These are phyloP conservation scores for Colletotrichum camelliae DNA, from an alignment of 2,329 filamentous ascomycete species.

Conservation along the genomic window DNA sequence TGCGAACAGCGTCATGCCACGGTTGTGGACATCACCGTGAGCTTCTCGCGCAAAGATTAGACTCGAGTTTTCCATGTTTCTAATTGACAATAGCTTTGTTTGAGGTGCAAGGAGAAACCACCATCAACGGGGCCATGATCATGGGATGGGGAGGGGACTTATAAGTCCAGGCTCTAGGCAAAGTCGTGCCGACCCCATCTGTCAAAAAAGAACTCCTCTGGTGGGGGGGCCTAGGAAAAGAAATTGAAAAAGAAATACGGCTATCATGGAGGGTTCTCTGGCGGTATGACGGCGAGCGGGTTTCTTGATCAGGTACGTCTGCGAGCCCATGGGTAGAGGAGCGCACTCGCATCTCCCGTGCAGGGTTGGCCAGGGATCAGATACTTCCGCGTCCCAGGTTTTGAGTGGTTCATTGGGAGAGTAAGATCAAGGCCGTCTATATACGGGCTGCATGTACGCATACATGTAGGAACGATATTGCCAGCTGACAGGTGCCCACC, in stretches of 20 bases:
- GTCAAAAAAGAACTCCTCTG: background rate
- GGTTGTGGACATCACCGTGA: background rate
- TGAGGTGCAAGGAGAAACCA: background rate
- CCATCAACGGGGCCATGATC: background rate
- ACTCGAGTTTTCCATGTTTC: background rate
- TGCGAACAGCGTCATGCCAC: constrained; percentile 24
- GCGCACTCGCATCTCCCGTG: background rate
- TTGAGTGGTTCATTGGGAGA: background rate
- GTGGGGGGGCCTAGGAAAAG: background rate
- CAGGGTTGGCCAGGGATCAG: background rate
- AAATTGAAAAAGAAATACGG: background rate
- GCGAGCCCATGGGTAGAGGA: background rate
- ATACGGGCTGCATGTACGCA: background rate
- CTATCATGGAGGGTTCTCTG: background rate
- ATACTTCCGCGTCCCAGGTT: background rate
- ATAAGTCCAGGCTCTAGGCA: background rate
- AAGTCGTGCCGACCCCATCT: background rate
- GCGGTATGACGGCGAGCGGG: background rate
- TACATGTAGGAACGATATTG: background rate
- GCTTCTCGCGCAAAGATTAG: background rate
- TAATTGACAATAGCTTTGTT: background rate
- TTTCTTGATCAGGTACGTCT: background rate
- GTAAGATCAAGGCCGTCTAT: background rate
- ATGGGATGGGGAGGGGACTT: background rate
- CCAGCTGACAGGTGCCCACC: background rate